Base-by-base conservation (phyloP, 768 basidiomycete species). In the Obba rivulosa region DNA sequence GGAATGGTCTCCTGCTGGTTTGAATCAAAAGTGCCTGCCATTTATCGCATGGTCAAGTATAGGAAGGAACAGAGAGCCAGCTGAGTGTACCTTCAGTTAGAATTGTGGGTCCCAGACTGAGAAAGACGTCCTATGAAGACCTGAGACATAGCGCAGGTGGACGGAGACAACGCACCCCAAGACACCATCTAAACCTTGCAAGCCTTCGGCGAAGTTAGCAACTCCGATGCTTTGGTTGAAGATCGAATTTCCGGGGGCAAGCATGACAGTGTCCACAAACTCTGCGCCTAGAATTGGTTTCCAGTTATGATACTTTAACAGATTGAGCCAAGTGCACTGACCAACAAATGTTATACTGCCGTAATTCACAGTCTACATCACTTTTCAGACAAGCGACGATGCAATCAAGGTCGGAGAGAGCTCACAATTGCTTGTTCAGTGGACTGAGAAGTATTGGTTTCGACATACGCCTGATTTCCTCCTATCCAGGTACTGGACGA, bases 401-500 rank as follows among this genome's bases (percentile, higher is more conserved):
- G n/a, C n/a, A n/a, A n/a, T n/a, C n/a, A n/a, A n/a, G n/a, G n/a
- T n/a, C n/a, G n/a, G n/a, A n/a, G n/a, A n/a, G n/a, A n/a, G n/a
- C 59, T 58, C 37, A 59, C 55, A 9, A 63, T 68, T 2, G 46
- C 49, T 16, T 60, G 60, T 0, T 66, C 66, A 5, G 68, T 73
- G 40, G 49, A 51, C 25, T 63, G 57, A 47, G 72, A 71, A 0
- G 78, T 73, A 24, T 58, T 63, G 0, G 77, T 76, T 11, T 62
- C 65, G 1, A 57, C 64, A 62, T 74, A 83, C 20, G n/a, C n/a
- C n/a, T n/a, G n/a, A n/a, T 22, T 53, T 1, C 79, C 81, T 31
- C 79, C 79, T 28, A 80, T 59, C 80, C 79, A 82, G 10, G 77
- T 79, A 57, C 78, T 78, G 25, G 66, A 75, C 64, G 67, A 73